Evolutionary conservation across 495 filamentous ascomycete genomes (phyloP), one percentile per base, ranked within the genome.

Genomic region (Neurospora hispaniola): DNA sequence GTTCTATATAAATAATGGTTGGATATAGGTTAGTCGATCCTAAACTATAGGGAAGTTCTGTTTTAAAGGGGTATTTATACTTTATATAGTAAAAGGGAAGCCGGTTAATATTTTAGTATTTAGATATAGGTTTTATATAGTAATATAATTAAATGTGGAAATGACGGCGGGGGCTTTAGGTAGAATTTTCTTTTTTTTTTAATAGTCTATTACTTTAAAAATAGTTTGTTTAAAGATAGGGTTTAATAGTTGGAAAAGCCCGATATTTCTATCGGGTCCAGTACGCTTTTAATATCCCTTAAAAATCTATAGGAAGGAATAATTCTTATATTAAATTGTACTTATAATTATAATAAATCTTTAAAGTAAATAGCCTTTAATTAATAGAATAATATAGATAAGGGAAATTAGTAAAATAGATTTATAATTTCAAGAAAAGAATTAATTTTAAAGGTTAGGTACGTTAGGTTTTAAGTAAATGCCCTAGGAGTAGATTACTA

Each of bases 361-460:
- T 86, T 85, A 90, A 90, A 85, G 86, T 88, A 85, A 90, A 89
- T 82, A 89, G 87, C 88, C 87, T 90, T 86, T 90, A 87, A 87
- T 90, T 89, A 85, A 90, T 89, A 89, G 86, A 88, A 90, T 82
- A 89, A 89, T 89, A 85, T 89, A 89, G 84, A 87, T 89, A 89
- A 90, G 85, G 85, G 86, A 89, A 90, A 86, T 90, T 84, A 84
- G 87, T 87, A 90, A 89, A 89, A 89, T 88, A 88, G 87, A 90
- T 89, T 85, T 85, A 84, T 90, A 89, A 90, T 85, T 90, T 89
- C 84, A 84, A 87, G 84, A 90, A 88, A 90, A 89, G 87, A 84
- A 90, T 90, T 89, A 85, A 87, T 86, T 90, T 85, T 88, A 89
- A 90, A 87, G 86, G 84, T 88, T 87, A 84, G 85, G 87, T 81